Base-by-base conservation (phyloP, 306 rosid genomes). In the Ochetophila trinervis region DNA sequence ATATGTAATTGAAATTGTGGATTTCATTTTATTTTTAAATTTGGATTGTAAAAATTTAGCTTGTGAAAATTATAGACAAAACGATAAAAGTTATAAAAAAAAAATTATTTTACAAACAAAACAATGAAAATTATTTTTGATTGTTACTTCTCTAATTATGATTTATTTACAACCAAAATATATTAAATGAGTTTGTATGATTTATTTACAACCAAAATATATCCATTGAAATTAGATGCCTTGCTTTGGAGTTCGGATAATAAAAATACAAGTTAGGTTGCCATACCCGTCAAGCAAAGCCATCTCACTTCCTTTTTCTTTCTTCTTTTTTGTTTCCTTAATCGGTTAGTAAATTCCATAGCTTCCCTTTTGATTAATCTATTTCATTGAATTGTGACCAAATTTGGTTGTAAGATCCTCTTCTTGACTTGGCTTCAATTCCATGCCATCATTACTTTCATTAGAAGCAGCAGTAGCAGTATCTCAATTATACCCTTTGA, bases 401-500 rank as follows among this genome's bases (percentile, higher is more conserved):
- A 61, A 47, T 61, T 42, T 10, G 67, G 50, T 59, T 60, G 60
- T 53, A 74, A 69, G 78, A 69, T 77, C 60, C 76, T 71, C 36
- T 48, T 60, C 72, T 45, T 16, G 54, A 67, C 83, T 70, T 53
- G 32, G 40, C 47, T 60, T 58, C 80, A 78, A 77, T 76, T 83
- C 76, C 57, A 63, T 81, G 76, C 65, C 82, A 85, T 83, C 79
- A 85, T 83, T 83, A 64, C 78, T 78, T 79, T 65, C 78, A 76
- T 72, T 37, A 71, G 72, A 79, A 77, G 71, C 56, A 74, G 77
- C 79, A 76, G 77, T 72, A 69, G 18, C 58, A 70, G 87, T 76
- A 83, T 79, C 85, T 76, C 32, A n/a, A n/a, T n/a, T n/a, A 67
- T 76, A 24, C 90, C 53, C 72, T 80, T 84, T 86, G 90, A 86